phyloP scores from a whole-genome alignment of 768 basidiomycete species.

The Boletus rex-veris region DNA sequence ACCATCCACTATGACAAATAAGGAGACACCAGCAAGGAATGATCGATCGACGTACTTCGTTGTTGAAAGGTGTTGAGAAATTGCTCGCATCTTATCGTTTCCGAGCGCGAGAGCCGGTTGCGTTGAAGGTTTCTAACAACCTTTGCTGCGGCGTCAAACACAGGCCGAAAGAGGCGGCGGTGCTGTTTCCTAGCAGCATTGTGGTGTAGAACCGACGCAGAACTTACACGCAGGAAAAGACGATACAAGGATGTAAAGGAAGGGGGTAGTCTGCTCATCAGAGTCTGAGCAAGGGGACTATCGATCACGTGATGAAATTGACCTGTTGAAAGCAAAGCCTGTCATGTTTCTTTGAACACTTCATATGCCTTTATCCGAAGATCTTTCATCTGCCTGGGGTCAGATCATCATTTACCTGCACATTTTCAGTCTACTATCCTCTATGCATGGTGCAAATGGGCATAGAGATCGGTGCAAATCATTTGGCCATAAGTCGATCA shows the following conservation, averaged over 20 bases:
- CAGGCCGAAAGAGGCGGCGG: constrained; percentile 49
- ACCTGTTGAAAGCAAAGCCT: too few relatives aligned
- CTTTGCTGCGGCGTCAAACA: constrained; percentile 49
- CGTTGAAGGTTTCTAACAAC: constrained; percentile 41
- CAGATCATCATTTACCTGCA: background rate
- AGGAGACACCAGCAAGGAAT: background rate
- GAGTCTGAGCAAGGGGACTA: too few relatives aligned
- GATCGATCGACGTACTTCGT: constrained; percentile 41
- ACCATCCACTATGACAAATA: constrained; percentile 54
- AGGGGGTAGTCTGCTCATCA: constrained; percentile 26
- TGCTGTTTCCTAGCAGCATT: constrained; percentile 41
- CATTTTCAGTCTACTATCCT: background rate
- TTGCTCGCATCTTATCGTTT: constrained; percentile 31
- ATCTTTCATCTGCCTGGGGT: constrained; percentile 2
- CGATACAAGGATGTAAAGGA: constrained; percentile 58
- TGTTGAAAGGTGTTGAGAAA: constrained; percentile 56
- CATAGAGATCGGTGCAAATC: constrained; percentile 3
- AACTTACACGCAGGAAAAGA: constrained; percentile 52
- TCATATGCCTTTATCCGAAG: background rate
- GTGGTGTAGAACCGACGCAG: constrained; percentile 58
- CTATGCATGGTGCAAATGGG: background rate
- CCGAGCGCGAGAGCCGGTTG: constrained; percentile 17
- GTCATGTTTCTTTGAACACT: too few relatives aligned
- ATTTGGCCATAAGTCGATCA: constrained; percentile 2
- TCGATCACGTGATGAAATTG: constrained; percentile 11